Percentiles rank a stretch among this genome's conserved stretches.
Evolutionary conservation across 345 rosid genomes (phyloP).

Genomic region (Bruguiera sexangula): DNA sequence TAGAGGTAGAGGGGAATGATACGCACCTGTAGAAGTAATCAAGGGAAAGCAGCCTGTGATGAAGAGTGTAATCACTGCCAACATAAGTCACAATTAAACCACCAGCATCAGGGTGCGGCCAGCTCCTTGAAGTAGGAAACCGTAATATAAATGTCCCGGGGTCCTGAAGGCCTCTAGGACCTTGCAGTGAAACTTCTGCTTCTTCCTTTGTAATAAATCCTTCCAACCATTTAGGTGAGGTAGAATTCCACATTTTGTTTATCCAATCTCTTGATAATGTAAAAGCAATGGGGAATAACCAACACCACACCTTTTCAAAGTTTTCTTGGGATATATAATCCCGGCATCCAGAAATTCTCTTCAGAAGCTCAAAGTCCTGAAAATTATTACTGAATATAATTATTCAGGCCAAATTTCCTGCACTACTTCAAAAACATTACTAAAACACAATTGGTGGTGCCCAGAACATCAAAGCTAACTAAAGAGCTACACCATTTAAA

Average conservation of each 20-base stretch:
- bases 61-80: constrained; percentile 58
- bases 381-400: constrained; percentile 7
- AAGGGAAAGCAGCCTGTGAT: constrained; percentile 56
- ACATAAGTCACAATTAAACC: constrained; percentile 80
- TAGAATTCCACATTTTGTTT: constrained; percentile 64
- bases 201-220: constrained; percentile 96
- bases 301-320: constrained; percentile 94
- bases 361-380: constrained; percentile 72
- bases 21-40: constrained; percentile 62
- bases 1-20: neutral
- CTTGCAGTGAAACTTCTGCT: constrained; percentile 78
- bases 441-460: neutral
- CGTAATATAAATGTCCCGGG: constrained; percentile 92
- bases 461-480: too few species aligned
- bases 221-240: constrained; percentile 86
- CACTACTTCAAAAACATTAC: neutral
- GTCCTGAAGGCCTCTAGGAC: constrained; percentile 63
- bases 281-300: constrained; percentile 86
- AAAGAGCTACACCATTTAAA: too few species aligned
- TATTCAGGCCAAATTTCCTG: neutral
- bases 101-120: constrained; percentile 99
- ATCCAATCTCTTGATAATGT: constrained; percentile 60
- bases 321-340: constrained; percentile 78
- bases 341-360: constrained; percentile 75
- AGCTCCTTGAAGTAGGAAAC: constrained; percentile 93